Base-by-base conservation (phyloP, 331 rosid genomes). In the Malus hybrid region DNA sequence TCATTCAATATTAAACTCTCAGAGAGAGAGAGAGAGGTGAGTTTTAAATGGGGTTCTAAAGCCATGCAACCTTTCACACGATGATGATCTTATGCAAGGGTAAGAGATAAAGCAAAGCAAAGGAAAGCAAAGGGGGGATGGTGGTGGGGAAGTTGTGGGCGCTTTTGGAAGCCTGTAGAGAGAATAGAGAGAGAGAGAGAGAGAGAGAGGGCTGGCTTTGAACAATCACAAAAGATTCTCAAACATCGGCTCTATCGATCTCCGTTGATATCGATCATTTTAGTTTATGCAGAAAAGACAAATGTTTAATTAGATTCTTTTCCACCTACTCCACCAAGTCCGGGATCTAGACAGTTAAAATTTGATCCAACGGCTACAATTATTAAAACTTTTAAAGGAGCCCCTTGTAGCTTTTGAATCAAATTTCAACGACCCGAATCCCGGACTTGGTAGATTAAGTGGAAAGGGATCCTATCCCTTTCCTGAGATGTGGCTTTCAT, bases 11-110 rank as follows among this genome's bases (percentile, higher is more conserved):
- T 42, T 36, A 67, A 71, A 39, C 62, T n/a, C 34, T 76, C 32
- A 36, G 11, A 36, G 44, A 36, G 42, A 34, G 39, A 33, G 36
- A 33, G 36, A 33, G 36, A 33, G 36, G 4, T 36, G 42, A 36
- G 42, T 36, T 36, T 36, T 36, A 36, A 36, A 36, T 36, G 42
- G 4, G 82, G 77, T 79, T 71, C 86, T 72, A 93, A 93, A 93
- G 98, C 88, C 86, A 84, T 85, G 90, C 86, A 85, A 83, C 92
- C 96, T 93, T 93, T 89, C 88, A 85, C 88, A 84, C 87, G 82
- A 89, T 85, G 84, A 83, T 77, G 80, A 81, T 71, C 76, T 36
- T 60, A 77, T 44, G 32, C 32, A 31, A 31, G 32, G 32, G 80
- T 72, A 65, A 31, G 4, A 31, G 32, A 31, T 31, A 31, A 24